phyloP scores from a whole-genome alignment of 108 stramenopile species.

The Fistulifera pelliculosa region DNA sequence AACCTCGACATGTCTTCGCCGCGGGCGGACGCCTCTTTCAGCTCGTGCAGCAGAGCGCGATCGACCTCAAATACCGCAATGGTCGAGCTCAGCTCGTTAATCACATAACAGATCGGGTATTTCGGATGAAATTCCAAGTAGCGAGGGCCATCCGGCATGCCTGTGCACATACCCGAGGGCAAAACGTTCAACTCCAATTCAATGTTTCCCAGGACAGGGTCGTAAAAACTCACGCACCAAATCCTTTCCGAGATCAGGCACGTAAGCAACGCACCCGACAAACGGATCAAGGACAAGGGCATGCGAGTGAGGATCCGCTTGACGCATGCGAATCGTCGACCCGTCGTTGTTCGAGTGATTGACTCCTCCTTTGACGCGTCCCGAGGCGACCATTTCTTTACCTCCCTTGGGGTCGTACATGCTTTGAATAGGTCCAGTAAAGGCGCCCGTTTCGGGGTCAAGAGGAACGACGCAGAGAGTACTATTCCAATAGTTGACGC shows the following conservation, averaged over 20 bases:
- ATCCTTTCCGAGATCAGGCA: slow-evolving; percentile 89
- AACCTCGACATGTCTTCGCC: slow-evolving; percentile 63
- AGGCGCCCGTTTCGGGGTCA: slow-evolving; percentile 51
- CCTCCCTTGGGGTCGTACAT: slow-evolving; percentile 63
- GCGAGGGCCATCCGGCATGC: slow-evolving; percentile 85
- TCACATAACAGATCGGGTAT: slow-evolving; percentile 77
- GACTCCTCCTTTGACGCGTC: slow-evolving; percentile 59
- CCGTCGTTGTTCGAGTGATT: slow-evolving; percentile 86
- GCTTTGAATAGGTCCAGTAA: slow-evolving; percentile 41
- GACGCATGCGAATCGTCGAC: slow-evolving; percentile 69
- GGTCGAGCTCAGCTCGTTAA: slow-evolving; percentile 86
- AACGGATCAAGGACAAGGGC: slow-evolving; percentile 90
- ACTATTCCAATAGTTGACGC: slow-evolving; percentile 94
- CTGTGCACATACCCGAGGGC: slow-evolving; percentile 71
- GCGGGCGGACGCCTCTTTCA: slow-evolving; percentile 38
- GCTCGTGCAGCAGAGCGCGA: slow-evolving; percentile 54
- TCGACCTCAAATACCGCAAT: slow-evolving; percentile 85
- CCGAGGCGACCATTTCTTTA: slow-evolving; percentile 49
- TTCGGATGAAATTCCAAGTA: slow-evolving; percentile 88
- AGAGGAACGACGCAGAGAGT: slow-evolving; percentile 81
- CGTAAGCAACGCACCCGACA: slow-evolving; percentile 80
- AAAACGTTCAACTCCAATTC: slow-evolving; percentile 56
- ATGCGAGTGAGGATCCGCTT: slow-evolving; percentile 94
- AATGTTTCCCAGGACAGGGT: slow-evolving; percentile 46
- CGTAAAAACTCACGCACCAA: slow-evolving; percentile 72